Percentiles rank a stretch among this genome's conserved stretches.
These are phyloP conservation scores for Tetradesmus obliquus DNA, from an alignment of 139 green algal genomes.

Conservation along the genomic window DNA sequence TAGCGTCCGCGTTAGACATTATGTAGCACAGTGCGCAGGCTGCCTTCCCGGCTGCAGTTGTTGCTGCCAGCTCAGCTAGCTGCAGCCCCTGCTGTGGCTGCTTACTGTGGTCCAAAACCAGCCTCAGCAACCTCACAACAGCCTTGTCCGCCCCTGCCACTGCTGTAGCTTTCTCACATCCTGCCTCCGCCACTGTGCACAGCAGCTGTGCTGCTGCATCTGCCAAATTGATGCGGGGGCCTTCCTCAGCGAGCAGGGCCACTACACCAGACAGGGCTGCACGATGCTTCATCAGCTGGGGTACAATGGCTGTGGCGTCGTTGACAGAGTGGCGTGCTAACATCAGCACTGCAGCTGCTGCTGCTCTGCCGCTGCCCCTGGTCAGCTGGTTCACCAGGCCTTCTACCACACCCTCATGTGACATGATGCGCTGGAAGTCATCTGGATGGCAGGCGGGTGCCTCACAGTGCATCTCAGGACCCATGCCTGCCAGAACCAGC, in stretches of 20 bases:
- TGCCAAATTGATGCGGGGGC: not conserved
- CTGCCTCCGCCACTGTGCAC: not conserved
- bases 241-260: not conserved
- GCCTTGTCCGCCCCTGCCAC: not conserved
- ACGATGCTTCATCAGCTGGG: not conserved
- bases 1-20: not conserved
- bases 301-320: not conserved
- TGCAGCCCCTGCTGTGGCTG: not conserved
- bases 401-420: not conserved
- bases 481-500: not conserved
- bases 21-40: not conserved
- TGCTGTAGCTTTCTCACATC: not conserved
- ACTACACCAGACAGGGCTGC: not conserved
- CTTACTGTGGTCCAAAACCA: not conserved
- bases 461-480: not conserved
- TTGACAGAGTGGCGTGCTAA: not conserved
- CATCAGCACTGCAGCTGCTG: not conserved
- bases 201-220: not conserved
- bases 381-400: not conserved
- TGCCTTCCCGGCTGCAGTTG: not conserved
- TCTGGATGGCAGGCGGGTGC: not conserved
- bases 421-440: not conserved
- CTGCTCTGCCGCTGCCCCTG: not conserved
- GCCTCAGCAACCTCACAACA: not conserved
- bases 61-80: not conserved